phyloP scores from a whole-genome alignment of 345 rosid species.

The Stellera chamaejasme region DNA sequence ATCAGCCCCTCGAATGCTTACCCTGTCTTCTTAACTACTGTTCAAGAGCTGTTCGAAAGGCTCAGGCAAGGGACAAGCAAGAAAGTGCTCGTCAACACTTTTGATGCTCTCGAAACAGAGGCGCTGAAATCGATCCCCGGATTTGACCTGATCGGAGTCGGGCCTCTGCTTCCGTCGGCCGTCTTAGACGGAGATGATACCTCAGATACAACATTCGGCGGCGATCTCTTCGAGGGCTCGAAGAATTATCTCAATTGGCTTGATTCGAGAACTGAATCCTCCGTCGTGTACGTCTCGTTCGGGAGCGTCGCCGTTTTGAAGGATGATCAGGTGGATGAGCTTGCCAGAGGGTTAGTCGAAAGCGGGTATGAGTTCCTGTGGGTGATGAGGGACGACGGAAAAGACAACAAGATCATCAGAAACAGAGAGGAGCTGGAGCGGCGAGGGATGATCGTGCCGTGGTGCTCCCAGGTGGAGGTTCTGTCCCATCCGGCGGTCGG shows the following conservation, averaged over 20 bases:
- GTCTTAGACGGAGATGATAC: constrained; percentile 11
- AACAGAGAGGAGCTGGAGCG: constrained; percentile 26
- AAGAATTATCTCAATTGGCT: constrained; percentile 27
- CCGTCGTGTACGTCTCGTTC: constrained; percentile 49
- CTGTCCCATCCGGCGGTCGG: constrained; percentile 44
- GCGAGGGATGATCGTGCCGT: constrained; percentile 39
- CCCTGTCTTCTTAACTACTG: neutral
- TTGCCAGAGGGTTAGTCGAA: constrained; percentile 23
- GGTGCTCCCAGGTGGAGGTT: constrained; percentile 62
- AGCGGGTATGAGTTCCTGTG: constrained; percentile 35
- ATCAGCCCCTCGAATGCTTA: constrained; percentile 10
- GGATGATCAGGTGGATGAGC: constrained; percentile 35
- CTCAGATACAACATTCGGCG: neutral
- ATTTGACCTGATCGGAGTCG: constrained; percentile 19
- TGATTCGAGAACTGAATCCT: constrained; percentile 25
- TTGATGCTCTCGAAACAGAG: constrained; percentile 27
- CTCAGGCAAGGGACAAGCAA: constrained; percentile 24
- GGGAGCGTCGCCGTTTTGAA: constrained; percentile 35
- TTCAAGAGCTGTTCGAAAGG: constrained; percentile 28
- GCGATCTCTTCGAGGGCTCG: constrained; percentile 15
- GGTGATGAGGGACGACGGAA: constrained; percentile 25
- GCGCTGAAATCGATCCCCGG: constrained; percentile 18
- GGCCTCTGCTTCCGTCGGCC: constrained; percentile 24
- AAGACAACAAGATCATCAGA: constrained; percentile 15
- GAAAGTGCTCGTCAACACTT: constrained; percentile 35